Percentiles rank a stretch among this genome's conserved stretches.
Conservation (phyloP, 371 early-diverging fungal species). For the Mucor lusitanicus region DNA sequence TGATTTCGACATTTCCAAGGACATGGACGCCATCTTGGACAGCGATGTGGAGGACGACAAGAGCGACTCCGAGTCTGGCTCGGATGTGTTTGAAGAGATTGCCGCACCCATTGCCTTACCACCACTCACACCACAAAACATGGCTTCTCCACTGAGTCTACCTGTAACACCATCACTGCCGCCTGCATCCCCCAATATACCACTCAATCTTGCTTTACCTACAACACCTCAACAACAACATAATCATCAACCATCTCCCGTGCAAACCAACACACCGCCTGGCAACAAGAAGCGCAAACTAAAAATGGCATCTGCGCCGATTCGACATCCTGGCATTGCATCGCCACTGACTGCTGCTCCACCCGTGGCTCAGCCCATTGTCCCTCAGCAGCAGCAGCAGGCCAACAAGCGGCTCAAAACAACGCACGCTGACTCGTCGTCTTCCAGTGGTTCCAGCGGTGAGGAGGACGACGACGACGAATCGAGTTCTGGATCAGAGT, state of each 20-base stretch:
- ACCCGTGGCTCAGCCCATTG: background rate
- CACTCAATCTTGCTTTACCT: conserved; percentile 13
- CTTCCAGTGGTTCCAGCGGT: conserved; percentile 6
- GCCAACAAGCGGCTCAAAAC: conserved; percentile 2
- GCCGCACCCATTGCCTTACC: conserved; percentile 8
- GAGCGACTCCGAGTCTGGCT: conserved; percentile 11
- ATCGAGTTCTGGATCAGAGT: conserved; percentile 19
- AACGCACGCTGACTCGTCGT: background rate
- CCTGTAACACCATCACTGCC: conserved; percentile 10
- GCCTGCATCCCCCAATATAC: conserved; percentile 16
- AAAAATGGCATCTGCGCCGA: conserved; percentile 29
- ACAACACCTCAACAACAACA: conserved; percentile 7
- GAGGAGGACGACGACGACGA: conserved; percentile 9
- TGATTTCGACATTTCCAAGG: conserved; percentile 22
- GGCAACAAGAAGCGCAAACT: conserved; percentile 17
- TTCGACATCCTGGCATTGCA: conserved; percentile 21
- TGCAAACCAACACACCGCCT: background rate
- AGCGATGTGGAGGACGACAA: conserved; percentile 16
- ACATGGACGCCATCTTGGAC: conserved; percentile 26
- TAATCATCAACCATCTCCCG: background rate
- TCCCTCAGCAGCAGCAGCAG: background rate
- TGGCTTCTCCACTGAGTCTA: conserved; percentile 8
- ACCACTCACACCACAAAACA: background rate
- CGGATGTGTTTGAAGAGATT: conserved; percentile 23
- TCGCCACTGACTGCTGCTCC: conserved; percentile 2